Conservation (phyloP, 805 yeast species). For the Lipomyces starkeyi region DNA sequence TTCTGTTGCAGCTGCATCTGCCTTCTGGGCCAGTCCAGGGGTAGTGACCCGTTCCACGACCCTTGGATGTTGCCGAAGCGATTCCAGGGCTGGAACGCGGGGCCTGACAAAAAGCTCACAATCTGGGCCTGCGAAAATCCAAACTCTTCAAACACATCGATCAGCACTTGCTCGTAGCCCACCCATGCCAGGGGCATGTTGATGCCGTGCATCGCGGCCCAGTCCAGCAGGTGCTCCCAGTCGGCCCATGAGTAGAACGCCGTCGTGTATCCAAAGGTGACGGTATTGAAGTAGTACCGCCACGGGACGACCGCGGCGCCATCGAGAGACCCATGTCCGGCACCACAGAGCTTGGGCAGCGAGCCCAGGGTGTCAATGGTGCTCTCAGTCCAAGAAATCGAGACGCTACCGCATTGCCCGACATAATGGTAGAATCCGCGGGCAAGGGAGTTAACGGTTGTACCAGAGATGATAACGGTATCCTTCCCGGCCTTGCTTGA, state of each 20-base stretch:
- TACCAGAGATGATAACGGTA: not conserved
- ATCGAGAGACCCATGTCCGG: not conserved
- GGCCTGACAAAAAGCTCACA: not conserved
- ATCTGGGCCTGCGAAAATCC: constrained; percentile 1
- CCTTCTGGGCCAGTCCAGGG: not conserved
- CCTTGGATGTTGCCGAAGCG: constrained; percentile 5
- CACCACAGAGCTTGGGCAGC: not conserved
- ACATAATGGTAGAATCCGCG: constrained; percentile 2
- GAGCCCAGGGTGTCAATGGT: not conserved
- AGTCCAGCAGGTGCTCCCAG: constrained; percentile 5
- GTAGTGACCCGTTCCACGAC: not conserved
- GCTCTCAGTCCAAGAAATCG: constrained; percentile 3
- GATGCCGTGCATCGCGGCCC: constrained; percentile 6
- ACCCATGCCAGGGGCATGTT: constrained; percentile 1
- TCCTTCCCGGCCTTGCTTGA: not conserved
- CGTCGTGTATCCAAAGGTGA: constrained; percentile 4
- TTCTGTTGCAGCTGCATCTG: constrained; percentile 1
- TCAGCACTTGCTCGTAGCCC: constrained; percentile 1
- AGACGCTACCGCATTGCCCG: not conserved
- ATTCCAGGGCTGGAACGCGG: not conserved
- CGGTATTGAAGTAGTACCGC: constrained; percentile 3
- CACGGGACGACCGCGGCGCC: not conserved
- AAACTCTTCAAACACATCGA: not conserved
- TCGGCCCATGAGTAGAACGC: not conserved
- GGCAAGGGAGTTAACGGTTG: not conserved